These are phyloP conservation scores for Phaffomyces opuntiae DNA, from an alignment of 805 yeast species.

Conservation along the genomic window DNA sequence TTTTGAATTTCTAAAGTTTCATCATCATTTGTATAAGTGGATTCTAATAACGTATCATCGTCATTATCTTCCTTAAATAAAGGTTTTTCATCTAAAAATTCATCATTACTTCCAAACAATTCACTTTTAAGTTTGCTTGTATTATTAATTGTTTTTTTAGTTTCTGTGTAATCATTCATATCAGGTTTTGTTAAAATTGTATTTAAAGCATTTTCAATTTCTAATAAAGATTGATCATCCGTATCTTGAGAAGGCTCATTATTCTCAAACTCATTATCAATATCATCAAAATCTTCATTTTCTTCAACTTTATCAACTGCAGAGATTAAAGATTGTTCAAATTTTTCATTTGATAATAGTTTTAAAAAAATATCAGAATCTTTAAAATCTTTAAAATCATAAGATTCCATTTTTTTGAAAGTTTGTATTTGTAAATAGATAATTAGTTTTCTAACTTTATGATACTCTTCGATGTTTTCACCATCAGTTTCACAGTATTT, in stretches of 20 bases:
- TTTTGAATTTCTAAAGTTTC: constrained; percentile 25
- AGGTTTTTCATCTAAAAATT: constrained; percentile 20
- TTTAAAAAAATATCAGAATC: constrained; percentile 49
- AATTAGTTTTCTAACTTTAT: constrained; percentile 52
- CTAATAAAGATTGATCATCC: constrained; percentile 15
- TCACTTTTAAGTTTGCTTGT: constrained; percentile 14
- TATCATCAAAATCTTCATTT: neutral
- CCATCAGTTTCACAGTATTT: constrained; percentile 26
- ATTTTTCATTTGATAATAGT: constrained; percentile 39
- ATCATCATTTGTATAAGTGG: neutral
- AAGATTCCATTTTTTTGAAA: constrained; percentile 40
- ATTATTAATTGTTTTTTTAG: neutral
- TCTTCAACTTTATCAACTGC: constrained; percentile 19
- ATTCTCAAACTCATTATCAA: neutral
- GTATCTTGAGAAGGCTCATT: neutral
- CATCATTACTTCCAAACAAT: constrained; percentile 19
- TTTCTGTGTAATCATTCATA: neutral
- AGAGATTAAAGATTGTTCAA: constrained; percentile 22
- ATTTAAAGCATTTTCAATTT: constrained; percentile 27
- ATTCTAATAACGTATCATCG: neutral
- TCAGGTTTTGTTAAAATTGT: constrained; percentile 22
- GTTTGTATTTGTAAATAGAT: constrained; percentile 51
- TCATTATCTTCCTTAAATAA: constrained; percentile 19
- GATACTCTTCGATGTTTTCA: constrained; percentile 28
- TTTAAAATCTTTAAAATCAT: constrained; percentile 55